These are phyloP conservation scores for Cercophora samala DNA, from an alignment of 495 filamentous ascomycete species.

Conservation along the genomic window DNA sequence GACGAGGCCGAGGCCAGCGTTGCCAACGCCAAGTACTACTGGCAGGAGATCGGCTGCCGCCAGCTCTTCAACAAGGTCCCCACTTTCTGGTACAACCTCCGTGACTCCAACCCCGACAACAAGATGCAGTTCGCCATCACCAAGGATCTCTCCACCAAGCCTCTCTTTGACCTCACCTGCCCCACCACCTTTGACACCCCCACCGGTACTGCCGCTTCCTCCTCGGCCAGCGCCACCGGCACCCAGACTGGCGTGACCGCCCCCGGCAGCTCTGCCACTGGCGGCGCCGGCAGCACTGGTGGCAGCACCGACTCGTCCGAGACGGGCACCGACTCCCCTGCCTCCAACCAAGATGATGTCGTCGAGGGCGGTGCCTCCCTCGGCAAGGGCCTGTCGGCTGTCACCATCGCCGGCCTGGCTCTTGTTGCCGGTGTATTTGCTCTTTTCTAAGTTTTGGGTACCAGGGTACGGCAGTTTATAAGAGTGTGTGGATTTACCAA, in stretches of 20 bases:
- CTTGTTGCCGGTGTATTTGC: constrained; percentile 28
- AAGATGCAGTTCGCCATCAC: constrained; percentile 45
- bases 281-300: constrained; percentile 14
- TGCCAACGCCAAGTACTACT: constrained; percentile 67
- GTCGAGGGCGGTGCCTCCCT: constrained; percentile 13
- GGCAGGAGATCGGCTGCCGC: constrained; percentile 67
- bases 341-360: constrained; percentile 1
- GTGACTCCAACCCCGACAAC: constrained; percentile 47
- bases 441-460: constrained; percentile 21
- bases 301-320: constrained; percentile 20
- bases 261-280: constrained; percentile 23
- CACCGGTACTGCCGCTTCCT: constrained; percentile 17
- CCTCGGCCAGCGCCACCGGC: constrained; percentile 18
- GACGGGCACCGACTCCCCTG: constrained; percentile 5
- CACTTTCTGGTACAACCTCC: constrained; percentile 60
- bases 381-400: constrained; percentile 20
- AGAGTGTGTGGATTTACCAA: neutral
- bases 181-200: constrained; percentile 38
- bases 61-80: constrained; percentile 61
- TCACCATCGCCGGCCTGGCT: constrained; percentile 20
- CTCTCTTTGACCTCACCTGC: constrained; percentile 60
- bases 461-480: neutral
- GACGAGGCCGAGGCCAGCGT: constrained; percentile 56
- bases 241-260: constrained; percentile 11
- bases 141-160: constrained; percentile 51